A percentile compares a stretch with the other conserved stretches of the same genome.
Conservation (phyloP, 805 yeast genomes). For the Ogataea trehaloabstinens region DNA sequence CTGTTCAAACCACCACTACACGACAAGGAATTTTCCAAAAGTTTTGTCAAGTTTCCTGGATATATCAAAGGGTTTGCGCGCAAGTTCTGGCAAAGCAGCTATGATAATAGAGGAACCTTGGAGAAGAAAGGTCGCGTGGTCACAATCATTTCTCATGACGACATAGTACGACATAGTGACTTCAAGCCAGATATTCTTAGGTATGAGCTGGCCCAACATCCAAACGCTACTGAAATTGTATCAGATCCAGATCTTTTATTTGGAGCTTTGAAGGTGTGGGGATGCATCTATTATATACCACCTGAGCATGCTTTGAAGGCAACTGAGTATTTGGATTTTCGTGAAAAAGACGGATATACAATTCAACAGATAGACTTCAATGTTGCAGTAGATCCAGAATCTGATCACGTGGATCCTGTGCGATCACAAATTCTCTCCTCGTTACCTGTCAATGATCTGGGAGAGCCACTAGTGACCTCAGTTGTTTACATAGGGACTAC, state of each 20-base stretch:
- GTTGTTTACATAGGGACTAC: constrained; percentile 80
- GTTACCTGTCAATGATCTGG: constrained; percentile 32
- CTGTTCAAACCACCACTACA: constrained; percentile 85
- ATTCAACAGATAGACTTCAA: constrained; percentile 64
- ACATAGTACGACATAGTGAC: constrained; percentile 39
- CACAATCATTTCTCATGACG: constrained; percentile 65
- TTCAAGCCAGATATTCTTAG: constrained; percentile 42
- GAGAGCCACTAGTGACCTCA: constrained; percentile 48
- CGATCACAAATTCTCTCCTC: constrained; percentile 21
- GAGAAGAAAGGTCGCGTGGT: constrained; percentile 87
- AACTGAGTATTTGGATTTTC: constrained; percentile 63
- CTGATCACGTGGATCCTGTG: constrained; percentile 20
- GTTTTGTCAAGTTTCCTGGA: constrained; percentile 52
- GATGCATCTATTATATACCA: constrained; percentile 80
- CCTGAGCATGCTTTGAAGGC: constrained; percentile 62
- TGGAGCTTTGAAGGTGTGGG: constrained; percentile 61
- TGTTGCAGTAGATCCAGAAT: constrained; percentile 35
- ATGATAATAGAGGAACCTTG: constrained; percentile 89
- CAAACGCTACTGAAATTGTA: constrained; percentile 15
- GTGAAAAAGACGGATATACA: constrained; percentile 90
- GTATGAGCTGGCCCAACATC: constrained; percentile 23
- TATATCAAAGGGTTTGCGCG: constrained; percentile 72
- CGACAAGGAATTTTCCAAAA: constrained; percentile 39
- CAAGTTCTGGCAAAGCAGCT: constrained; percentile 88
- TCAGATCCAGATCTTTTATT: constrained; percentile 25